A percentile compares a stretch with the other conserved stretches of the same genome.
phyloP scores from a whole-genome alignment of 805 yeast genomes.

The Wickerhamiella shivajii region DNA sequence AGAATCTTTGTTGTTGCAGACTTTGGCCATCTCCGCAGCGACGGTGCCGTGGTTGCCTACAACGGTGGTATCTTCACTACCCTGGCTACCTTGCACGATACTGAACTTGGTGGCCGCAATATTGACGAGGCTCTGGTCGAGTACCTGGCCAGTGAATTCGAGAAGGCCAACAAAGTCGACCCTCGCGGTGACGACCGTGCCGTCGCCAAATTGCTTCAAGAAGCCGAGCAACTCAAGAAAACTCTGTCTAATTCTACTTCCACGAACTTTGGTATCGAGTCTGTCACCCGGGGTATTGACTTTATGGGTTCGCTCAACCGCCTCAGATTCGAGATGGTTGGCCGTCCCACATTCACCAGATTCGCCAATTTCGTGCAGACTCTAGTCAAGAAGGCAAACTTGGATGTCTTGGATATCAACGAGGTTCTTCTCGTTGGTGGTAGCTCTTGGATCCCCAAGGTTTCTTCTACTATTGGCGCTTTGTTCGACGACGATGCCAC shows the following conservation, averaged over 20 bases:
- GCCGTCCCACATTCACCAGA: slow-evolving; percentile 60
- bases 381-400: slow-evolving; percentile 64
- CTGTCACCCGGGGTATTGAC: slow-evolving; percentile 86
- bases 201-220: slow-evolving; percentile 72
- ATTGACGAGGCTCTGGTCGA: slow-evolving; percentile 71
- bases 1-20: slow-evolving; percentile 84
- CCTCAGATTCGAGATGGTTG: slow-evolving; percentile 79
- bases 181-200: slow-evolving; percentile 75
- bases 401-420: slow-evolving; percentile 74
- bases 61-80: slow-evolving; percentile 90
- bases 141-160: slow-evolving; percentile 82
- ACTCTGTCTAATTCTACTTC: slow-evolving; percentile 81
- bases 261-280: slow-evolving; percentile 86
- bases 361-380: slow-evolving; percentile 64
- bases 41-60: slow-evolving; percentile 83
- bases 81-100: slow-evolving; percentile 71
- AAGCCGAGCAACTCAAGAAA: slow-evolving; percentile 72
- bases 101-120: slow-evolving; percentile 73
- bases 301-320: slow-evolving; percentile 89
- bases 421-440: slow-evolving; percentile 93
- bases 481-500: slow-evolving; percentile 67
- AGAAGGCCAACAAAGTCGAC: slow-evolving; percentile 70
- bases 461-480: slow-evolving; percentile 56
- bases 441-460: slow-evolving; percentile 80
- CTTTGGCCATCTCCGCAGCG: slow-evolving; percentile 91